phyloP scores from a whole-genome alignment of 2,329 filamentous ascomycete genomes.

The Aspergillus sp. region DNA sequence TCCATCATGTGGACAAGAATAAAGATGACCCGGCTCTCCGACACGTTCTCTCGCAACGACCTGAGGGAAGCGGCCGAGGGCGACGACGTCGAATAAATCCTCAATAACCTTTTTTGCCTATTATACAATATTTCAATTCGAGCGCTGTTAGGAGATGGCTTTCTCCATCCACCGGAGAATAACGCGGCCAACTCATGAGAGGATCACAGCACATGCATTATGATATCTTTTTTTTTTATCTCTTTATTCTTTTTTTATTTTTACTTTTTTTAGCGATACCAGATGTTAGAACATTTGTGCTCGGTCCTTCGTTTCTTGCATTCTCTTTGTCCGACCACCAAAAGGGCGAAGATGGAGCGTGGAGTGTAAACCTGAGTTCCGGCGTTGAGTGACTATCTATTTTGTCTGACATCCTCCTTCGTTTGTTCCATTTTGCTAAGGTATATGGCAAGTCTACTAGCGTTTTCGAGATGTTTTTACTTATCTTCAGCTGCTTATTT shows the following conservation, averaged over 20 bases:
- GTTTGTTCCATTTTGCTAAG: not conserved
- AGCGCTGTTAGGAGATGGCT: constrained; percentile 8
- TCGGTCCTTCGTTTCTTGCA: constrained; percentile 8
- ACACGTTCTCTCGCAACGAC: constrained; percentile 80
- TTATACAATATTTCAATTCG: not conserved
- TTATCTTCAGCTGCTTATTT: not conserved
- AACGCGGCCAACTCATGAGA: constrained; percentile 12
- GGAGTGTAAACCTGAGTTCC: constrained; percentile 10
- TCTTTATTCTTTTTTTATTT: not conserved
- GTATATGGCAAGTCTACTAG: not conserved
- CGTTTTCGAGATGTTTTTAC: not conserved
- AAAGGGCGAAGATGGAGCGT: constrained; percentile 8
- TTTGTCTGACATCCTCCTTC: not conserved
- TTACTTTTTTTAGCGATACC: constrained; percentile 17
- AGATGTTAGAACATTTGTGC: constrained; percentile 14
- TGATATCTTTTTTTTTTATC: not conserved
- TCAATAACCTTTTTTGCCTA: constrained; percentile 13
- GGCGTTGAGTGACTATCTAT: constrained; percentile 3
- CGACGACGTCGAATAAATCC: constrained; percentile 62
- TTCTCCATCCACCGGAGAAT: constrained; percentile 9
- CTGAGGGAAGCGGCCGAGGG: constrained; percentile 79
- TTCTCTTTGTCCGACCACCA: constrained; percentile 1
- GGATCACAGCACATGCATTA: constrained; percentile 15
- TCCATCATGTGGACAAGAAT: constrained; percentile 86
- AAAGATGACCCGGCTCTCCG: constrained; percentile 81